phyloP scores from a whole-genome alignment of 805 yeast genomes.

The Cyberlindnera suaveolens region DNA sequence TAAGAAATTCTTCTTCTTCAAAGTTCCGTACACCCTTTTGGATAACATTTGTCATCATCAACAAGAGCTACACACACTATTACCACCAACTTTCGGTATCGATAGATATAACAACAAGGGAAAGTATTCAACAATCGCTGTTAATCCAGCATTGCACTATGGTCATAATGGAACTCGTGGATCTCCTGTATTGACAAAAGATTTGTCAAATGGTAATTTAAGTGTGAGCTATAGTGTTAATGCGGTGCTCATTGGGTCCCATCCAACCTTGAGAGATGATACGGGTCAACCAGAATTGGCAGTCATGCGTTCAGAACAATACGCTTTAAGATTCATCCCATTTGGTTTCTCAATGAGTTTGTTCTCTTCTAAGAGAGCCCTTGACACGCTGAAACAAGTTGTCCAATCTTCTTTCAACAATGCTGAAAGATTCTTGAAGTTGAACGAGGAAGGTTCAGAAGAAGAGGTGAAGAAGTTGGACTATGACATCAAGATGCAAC shows the following conservation, averaged over 20 bases:
- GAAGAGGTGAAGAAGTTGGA: constrained; percentile 17
- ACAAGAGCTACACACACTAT: constrained; percentile 30
- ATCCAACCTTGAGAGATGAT: constrained; percentile 16
- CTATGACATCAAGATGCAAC: constrained; percentile 13
- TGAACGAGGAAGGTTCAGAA: constrained; percentile 12
- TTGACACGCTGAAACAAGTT: constrained; percentile 6
- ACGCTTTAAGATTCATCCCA: constrained; percentile 34
- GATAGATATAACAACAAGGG: constrained; percentile 27
- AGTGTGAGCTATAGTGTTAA: constrained; percentile 51
- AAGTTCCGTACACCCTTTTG: constrained; percentile 46
- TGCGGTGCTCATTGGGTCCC: constrained; percentile 48
- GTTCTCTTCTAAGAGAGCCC: constrained; percentile 11
- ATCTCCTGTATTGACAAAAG: constrained; percentile 47
- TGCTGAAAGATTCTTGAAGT: constrained; percentile 14
- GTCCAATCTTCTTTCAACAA: constrained; percentile 13
- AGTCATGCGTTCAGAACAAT: constrained; percentile 30
- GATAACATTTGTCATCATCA: constrained; percentile 48
- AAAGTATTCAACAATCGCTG: constrained; percentile 26
- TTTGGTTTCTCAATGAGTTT: constrained; percentile 28
- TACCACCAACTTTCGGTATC: constrained; percentile 38
- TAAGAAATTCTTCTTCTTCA: constrained; percentile 54
- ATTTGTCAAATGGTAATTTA: constrained; percentile 38
- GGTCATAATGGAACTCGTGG: constrained; percentile 47
- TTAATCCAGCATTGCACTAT: constrained; percentile 34
- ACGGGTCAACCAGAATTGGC: constrained; percentile 17